Conservation (phyloP, 2,329 filamentous ascomycete species). For the Didymella exigua region DNA sequence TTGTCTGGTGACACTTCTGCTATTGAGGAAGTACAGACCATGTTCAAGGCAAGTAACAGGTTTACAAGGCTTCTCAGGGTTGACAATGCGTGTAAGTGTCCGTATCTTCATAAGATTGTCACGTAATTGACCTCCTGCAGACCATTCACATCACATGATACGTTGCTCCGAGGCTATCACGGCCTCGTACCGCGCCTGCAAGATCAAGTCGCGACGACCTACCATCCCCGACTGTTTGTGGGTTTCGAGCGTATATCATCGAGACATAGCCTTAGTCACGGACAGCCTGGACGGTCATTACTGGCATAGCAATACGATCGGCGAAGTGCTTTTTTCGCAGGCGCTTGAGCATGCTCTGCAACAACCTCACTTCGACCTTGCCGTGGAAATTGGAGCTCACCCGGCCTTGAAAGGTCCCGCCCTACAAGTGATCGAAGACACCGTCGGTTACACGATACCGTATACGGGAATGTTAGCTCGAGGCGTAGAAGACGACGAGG, state of each 20-base stretch:
- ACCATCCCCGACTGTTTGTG: background rate
- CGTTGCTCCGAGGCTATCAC: conserved; percentile 18
- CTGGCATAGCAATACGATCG: conserved; percentile 55
- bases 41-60: conserved; percentile 35
- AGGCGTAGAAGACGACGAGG: conserved; percentile 26
- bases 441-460: conserved; percentile 4
- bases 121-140: conserved; percentile 39
- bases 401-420: conserved; percentile 53
- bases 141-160: conserved; percentile 54
- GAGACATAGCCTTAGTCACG: background rate
- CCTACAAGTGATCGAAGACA: conserved; percentile 40
- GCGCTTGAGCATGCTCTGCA: conserved; percentile 42
- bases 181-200: conserved; percentile 6
- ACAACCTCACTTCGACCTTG: conserved; percentile 40
- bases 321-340: conserved; percentile 46
- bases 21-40: conserved; percentile 38
- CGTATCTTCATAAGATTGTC: background rate
- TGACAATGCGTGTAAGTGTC: conserved; percentile 31
- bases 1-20: conserved; percentile 52
- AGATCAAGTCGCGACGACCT: background rate
- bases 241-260: conserved; percentile 9
- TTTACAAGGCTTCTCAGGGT: conserved; percentile 52
- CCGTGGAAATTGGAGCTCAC: conserved; percentile 56
- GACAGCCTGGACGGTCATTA: conserved; percentile 39
- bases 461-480: conserved; percentile 32